Base-by-base conservation (phyloP, 805 yeast genomes). In the Hanseniaspora osmophila region DNA sequence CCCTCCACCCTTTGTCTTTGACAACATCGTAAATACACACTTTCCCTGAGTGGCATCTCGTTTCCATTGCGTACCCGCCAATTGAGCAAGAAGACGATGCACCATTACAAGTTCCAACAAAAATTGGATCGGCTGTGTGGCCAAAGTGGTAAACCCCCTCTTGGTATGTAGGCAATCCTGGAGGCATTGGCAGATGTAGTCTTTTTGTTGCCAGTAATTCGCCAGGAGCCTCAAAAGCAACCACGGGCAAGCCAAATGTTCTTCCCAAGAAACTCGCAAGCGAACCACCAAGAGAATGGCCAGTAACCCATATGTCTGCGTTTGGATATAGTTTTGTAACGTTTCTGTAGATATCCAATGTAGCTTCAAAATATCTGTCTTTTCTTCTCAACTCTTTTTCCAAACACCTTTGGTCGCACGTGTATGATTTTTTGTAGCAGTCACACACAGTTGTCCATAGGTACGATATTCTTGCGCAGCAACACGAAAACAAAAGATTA, bases 31-130 rank as follows among this genome's bases (percentile, higher is more conserved):
- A 92, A 29, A 80, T 71, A 61, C 97, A 92, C 45, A 77, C 76
- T 59, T 73, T 73, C 0, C 97, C 98, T 0, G 95, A 74, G 60
- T 92, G 98, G 59, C 98, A 92, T 41, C 80, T 80, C 0, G 96
- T 80, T 57, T 92, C 98, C 95, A 92, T 80, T 10, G 97, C 98
- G 61, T 86, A 92, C 0, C 98, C 98, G 1, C 84, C 96, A 9
- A 85, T 70, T 48, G 90, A 79, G 62, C 98, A 92, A 1, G 88
- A 64, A 0, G 94, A 80, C 3, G 90, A 77, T 0, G 92, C 94
- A 10, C 98, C 98, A 56, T 84, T 87, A 60, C 98, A 92, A 9
- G 86, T 88, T 0, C 98, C 98, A 90, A 88, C 82, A 56, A 71
- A 92, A 1, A 92, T 84, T 1, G 98, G 98, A 60, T 92, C 98